Base-by-base conservation (phyloP, 495 filamentous ascomycete genomes). In the Darksidea phi region DNA sequence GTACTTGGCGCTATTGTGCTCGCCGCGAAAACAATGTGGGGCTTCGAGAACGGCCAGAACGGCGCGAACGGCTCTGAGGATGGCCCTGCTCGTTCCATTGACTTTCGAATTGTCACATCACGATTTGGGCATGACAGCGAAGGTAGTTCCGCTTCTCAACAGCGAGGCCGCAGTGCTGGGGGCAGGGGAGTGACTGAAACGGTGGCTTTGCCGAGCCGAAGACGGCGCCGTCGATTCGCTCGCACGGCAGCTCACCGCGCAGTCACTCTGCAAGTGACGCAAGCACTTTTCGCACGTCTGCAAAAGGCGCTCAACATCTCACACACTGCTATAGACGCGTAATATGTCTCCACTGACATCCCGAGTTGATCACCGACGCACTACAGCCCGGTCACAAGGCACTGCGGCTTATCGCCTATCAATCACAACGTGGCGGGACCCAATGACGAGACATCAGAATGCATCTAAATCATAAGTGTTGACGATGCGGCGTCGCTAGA, bases 331-430 rank as follows among this genome's bases (percentile, higher is more conserved):
- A 28, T 28, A 26, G 49, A 28, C 17, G 49, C 15, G 48, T 18
- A 17, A 36, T 15, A 7, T 21, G 26, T 36, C 28, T n/a, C 49
- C 49, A 53, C 36, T 53, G 26, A 38, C 26, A 23, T 17, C 26
- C 32, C 26, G 1, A 23, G 18, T n/a, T 43, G 5, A 3, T 20
- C n/a, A n/a, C n/a, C 41, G 28, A 10, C 3, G 28, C 28, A 37
- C 54, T 15, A 42, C 54, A 57, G 54, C 54, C 54, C 54, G 47
- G 41, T 21, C 17, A 23, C 43, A 57, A 37, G 54, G 54, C 54
- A 20, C 43, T 3, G 47, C 37, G 10, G 36, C 28, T 57, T 47
- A 48, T 23, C 5, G n/a, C n/a, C 34, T 48, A 48, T 57, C 54
- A 42, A 48, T 57, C 54, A 42, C 54, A 57, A 57, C 54, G 41